Conservation (phyloP, 148 eudicot species). For the Nepenthes mirabilis region DNA sequence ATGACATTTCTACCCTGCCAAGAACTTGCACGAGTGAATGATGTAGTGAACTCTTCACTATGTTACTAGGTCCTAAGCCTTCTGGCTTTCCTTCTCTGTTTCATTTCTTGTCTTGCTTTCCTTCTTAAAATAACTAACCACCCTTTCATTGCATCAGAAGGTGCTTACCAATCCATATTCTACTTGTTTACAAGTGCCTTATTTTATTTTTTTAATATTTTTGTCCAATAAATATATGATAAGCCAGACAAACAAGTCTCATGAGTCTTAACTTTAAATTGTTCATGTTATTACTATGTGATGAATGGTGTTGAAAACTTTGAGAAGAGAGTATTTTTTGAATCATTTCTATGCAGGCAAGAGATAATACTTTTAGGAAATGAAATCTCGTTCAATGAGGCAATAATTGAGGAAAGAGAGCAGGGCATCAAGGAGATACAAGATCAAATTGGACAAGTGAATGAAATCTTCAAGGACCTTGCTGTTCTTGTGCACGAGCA, state of each 20-base stretch:
- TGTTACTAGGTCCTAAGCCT: no score
- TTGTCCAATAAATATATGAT: no score
- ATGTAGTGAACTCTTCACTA: no score
- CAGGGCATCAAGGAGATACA: constrained; percentile 63
- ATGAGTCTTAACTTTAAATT: background rate
- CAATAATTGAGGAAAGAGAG: constrained; percentile 60
- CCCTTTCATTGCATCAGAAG: no score
- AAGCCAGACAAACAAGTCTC: background rate
- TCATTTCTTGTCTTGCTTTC: no score
- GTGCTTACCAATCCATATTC: no score
- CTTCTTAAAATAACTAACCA: no score
- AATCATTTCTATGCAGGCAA: constrained; percentile 29
- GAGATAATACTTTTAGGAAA: constrained; percentile 51
- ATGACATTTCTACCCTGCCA: no score
- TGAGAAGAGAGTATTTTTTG: background rate
- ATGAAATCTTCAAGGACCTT: constrained; percentile 68
- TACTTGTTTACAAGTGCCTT: no score
- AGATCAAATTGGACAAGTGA: constrained; percentile 60
- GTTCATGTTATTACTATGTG: background rate
- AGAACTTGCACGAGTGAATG: no score
- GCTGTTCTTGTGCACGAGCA: constrained; percentile 70
- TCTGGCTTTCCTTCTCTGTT: no score
- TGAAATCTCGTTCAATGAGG: constrained; percentile 62
- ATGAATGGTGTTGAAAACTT: background rate
- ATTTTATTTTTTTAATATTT: background rate